Base-by-base conservation (phyloP, 2,329 filamentous ascomycete genomes). In the Amphichorda felina region DNA sequence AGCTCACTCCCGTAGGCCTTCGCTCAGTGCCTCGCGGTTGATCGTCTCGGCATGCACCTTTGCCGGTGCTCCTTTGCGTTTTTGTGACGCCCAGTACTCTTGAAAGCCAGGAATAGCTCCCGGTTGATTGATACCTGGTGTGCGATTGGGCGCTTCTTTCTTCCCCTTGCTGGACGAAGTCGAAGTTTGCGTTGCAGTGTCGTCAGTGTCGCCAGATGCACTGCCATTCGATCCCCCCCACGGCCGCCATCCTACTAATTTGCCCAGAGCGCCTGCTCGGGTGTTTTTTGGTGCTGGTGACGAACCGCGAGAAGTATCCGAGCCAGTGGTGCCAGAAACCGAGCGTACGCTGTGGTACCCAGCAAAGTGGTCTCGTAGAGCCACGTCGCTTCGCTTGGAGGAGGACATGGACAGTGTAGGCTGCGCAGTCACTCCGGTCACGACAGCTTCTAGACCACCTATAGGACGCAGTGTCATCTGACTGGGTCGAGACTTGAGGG, bases 61-160 rank as follows among this genome's bases (percentile, higher is more conserved):
- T 25, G 68, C 64, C 3, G 73, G 69, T 2, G 72, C 60, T 25
- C 54, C 64, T 54, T 58, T 71, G 49, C 55, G 72, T 55, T 58
- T 71, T 49, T 57, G 61, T 1, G 63, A 56, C 2, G 63, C 59
- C 55, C 66, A 64, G 44, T 70, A 74, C 37, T 72, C 64, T 18
- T 74, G 66, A 43, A 89, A 81, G 0, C 84, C 83, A 1, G 81
- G 74, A 30, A 91, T 79, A 0, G 75, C 68, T 0, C 84, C 84
- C 2, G 73, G 68, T 50, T 89, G 84, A 48, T 91, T 91, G 50
- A 91, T 85, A 0, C 84, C 84, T 2, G 82, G 72, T 4, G 71
- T 58, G 30, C 83, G 66, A 30, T 61, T 62, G 16, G 10, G 7
- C 9, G 60, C 56, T 37, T 53, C 53, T 21, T 59, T 54, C 46